These are phyloP conservation scores for Aspergillus hortae DNA, from an alignment of 2,329 filamentous ascomycete species.

Conservation along the genomic window DNA sequence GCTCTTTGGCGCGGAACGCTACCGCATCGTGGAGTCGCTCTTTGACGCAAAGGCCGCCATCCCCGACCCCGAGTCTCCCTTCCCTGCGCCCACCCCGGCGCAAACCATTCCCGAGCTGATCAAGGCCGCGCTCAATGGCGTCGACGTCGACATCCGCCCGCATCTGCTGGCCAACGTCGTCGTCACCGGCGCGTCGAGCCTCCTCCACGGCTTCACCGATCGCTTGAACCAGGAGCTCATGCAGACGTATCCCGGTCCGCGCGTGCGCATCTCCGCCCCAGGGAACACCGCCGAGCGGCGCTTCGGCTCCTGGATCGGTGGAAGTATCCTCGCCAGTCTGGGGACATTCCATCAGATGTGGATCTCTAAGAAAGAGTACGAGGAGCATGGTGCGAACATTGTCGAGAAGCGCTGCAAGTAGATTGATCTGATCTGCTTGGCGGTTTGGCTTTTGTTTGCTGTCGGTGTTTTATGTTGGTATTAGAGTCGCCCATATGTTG, in stretches of 20 bases:
- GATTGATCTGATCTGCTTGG: slow-evolving; percentile 12
- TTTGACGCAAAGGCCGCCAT: slow-evolving; percentile 83
- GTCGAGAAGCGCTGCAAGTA: slow-evolving; percentile 96
- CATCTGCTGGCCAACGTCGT: slow-evolving; percentile 85
- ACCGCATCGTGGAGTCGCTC: slow-evolving; percentile 79
- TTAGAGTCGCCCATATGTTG: too few relatives aligned
- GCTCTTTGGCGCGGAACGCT: slow-evolving; percentile 86
- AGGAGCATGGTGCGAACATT: slow-evolving; percentile 85
- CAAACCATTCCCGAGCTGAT: slow-evolving; percentile 85
- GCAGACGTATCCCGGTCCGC: slow-evolving; percentile 74
- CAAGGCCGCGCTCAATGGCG: slow-evolving; percentile 68
- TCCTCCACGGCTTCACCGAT: slow-evolving; percentile 90
- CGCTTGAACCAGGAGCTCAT: slow-evolving; percentile 81
- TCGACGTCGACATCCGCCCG: slow-evolving; percentile 85
- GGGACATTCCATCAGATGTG: slow-evolving; percentile 99
- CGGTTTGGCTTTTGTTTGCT: not conserved
- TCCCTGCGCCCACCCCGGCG: slow-evolving; percentile 58
- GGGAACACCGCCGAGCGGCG: slow-evolving; percentile 83
- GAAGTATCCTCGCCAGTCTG: slow-evolving; percentile 89
- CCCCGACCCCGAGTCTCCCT: slow-evolving; percentile 41
- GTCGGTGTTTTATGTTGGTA: too few relatives aligned
- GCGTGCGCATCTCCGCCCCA: slow-evolving; percentile 84
- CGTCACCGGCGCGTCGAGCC: slow-evolving; percentile 80
- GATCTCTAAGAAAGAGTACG: slow-evolving; percentile 96
- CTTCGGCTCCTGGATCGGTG: slow-evolving; percentile 93